Conservation (phyloP, 2,329 filamentous ascomycete genomes). For the Cladophialophora chaetospira region DNA sequence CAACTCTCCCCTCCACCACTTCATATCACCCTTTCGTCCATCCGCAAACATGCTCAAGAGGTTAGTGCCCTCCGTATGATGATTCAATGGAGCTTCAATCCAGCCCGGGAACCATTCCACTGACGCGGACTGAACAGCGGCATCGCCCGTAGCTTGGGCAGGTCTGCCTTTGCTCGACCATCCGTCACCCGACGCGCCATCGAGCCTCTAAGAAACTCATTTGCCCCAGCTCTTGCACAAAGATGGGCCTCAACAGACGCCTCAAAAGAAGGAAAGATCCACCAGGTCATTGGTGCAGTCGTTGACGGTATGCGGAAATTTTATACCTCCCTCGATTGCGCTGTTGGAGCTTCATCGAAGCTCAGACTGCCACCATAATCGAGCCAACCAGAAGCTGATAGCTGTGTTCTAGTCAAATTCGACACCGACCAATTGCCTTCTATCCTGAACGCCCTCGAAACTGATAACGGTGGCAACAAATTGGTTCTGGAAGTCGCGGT, state of each 20-base stretch:
- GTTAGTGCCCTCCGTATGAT: conserved; percentile 44
- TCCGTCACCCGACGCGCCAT: conserved; percentile 58
- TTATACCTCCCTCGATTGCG: conserved; percentile 36
- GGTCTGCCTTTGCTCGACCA: conserved; percentile 58
- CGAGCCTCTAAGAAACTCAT: conserved; percentile 59
- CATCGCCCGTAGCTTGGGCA: conserved; percentile 66
- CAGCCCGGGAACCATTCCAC: conserved; percentile 43
- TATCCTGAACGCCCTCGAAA: conserved; percentile 96
- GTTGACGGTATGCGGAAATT: conserved; percentile 76
- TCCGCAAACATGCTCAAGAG: conserved; percentile 62
- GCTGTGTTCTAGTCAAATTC: conserved; percentile 77
- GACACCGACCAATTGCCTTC: conserved; percentile 87
- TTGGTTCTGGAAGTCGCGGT: conserved; percentile 95
- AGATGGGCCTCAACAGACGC: conserved; percentile 64
- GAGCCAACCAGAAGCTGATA: conserved; percentile 22
- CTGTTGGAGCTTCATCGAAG: conserved; percentile 42
- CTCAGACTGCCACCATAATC: conserved; percentile 37
- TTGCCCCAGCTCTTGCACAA: conserved; percentile 60
- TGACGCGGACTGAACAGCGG: conserved; percentile 51
- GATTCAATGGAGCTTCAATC: conserved; percentile 23
- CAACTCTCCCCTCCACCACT: conserved; percentile 29
- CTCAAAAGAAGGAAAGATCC: conserved; percentile 63
- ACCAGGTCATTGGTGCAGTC: conserved; percentile 96
- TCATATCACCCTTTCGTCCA: conserved; percentile 29
- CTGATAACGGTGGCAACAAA: conserved; percentile 88